Percentiles rank a stretch among this genome's conserved stretches.
These are phyloP conservation scores for Rhizophora apiculata DNA, from an alignment of 345 rosid species.

Conservation along the genomic window DNA sequence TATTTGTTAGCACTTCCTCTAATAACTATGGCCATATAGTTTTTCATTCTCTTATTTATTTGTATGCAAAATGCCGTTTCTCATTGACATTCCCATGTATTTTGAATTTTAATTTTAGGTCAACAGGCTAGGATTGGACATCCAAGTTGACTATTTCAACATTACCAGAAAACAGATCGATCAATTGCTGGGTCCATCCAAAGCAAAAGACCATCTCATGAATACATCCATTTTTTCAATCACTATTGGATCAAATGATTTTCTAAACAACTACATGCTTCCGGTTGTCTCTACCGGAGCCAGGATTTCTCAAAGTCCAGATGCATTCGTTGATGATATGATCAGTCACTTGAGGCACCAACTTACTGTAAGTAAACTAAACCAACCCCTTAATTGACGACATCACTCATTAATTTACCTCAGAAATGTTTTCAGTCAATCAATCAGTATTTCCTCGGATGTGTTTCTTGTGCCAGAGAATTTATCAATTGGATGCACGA, in stretches of 20 bases:
- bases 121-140: slow-evolving; percentile 80
- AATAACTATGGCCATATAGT: not conserved
- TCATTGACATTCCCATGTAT: not conserved
- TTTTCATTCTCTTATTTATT: not conserved
- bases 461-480: slow-evolving; percentile 47
- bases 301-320: slow-evolving; percentile 62
- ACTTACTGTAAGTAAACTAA: slow-evolving; percentile 46
- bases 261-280: slow-evolving; percentile 84
- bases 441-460: no score
- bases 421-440: no score
- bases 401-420: no score
- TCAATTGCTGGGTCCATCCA: slow-evolving; percentile 54
- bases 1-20: slow-evolving; percentile 42
- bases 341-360: slow-evolving; percentile 53
- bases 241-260: slow-evolving; percentile 85
- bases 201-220: slow-evolving; percentile 54
- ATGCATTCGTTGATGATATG: slow-evolving; percentile 69
- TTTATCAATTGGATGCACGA: slow-evolving; percentile 69
- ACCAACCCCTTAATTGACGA: no score
- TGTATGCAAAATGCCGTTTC: no score
- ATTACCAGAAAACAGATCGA: slow-evolving; percentile 72
- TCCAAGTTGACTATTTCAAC: slow-evolving; percentile 74
- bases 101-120: slow-evolving; percentile 38
- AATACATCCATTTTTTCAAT: slow-evolving; percentile 63
- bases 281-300: slow-evolving; percentile 80